Conservation (phyloP, 169 alveolate species). For the Pseudocohnilembus persalinus region DNA sequence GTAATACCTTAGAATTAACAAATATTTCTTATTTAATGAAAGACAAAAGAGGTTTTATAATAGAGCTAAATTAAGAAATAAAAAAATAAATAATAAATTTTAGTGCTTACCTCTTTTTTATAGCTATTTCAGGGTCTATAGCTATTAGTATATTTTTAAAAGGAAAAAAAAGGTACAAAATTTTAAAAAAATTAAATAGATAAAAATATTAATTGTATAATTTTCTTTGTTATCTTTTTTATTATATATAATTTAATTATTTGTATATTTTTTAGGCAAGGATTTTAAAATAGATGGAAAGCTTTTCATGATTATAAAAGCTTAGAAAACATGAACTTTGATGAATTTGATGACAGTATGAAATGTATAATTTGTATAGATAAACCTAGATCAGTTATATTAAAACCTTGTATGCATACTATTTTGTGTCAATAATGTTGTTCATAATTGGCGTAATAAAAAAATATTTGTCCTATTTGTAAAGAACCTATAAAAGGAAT, state of each 20-base stretch:
- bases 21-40: background rate
- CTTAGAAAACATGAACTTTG: background rate
- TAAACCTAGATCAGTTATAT: background rate
- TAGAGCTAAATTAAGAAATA: background rate
- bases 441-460: background rate
- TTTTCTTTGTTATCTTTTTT: no score
- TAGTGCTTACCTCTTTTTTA: background rate
- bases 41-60: background rate
- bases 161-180: background rate
- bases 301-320: no score
- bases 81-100: no score
- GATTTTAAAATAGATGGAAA: background rate
- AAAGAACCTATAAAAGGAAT: background rate
- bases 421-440: background rate
- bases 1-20: background rate
- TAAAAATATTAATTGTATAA: no score
- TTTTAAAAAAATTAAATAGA: no score
- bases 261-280: background rate
- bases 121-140: background rate
- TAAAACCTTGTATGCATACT: background rate
- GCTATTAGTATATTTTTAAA: no score
- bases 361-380: background rate
- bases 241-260: no score
- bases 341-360: background rate
- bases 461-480: background rate